Evolutionary conservation across 2,329 filamentous ascomycete genomes (phyloP).

Genomic region (Fusarium sambucinum): DNA sequence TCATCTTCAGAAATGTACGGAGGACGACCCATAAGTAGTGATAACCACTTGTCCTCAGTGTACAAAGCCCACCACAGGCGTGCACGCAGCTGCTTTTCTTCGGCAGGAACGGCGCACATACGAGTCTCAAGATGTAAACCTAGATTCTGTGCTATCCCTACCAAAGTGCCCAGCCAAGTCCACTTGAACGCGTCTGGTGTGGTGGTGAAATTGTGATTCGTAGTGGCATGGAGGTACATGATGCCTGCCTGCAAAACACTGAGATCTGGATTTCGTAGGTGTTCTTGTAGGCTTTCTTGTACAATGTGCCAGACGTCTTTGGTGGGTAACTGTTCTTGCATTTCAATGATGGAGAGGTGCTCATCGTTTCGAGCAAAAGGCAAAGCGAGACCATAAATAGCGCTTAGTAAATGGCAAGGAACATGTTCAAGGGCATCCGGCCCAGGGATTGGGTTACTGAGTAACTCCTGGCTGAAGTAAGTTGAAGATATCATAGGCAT

Average conservation of each 20-base stretch:
- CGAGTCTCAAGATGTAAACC: neutral
- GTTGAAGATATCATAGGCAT: neutral
- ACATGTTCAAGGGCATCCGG: neutral
- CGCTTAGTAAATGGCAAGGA: neutral
- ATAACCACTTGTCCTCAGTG: neutral
- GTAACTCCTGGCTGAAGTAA: neutral
- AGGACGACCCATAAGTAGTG: neutral
- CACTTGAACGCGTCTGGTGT: neutral
- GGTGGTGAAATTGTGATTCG: neutral
- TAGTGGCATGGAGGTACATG: neutral
- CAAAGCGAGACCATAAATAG: neutral
- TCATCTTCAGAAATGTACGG: neutral
- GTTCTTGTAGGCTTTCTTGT: neutral
- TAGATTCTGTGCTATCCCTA: neutral
- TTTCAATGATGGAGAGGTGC: neutral
- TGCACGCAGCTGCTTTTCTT: neutral
- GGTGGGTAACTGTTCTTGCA: neutral
- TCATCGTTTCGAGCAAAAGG: neutral
- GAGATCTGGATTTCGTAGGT: neutral
- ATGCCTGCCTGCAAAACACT: neutral
- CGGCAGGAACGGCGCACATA: neutral
- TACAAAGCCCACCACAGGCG: neutral
- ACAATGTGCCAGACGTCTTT: neutral
- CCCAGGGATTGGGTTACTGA: neutral
- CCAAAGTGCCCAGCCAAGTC: neutral